phyloP scores from a whole-genome alignment of 495 filamentous ascomycete species.

The Barbatosphaeria neglecta region DNA sequence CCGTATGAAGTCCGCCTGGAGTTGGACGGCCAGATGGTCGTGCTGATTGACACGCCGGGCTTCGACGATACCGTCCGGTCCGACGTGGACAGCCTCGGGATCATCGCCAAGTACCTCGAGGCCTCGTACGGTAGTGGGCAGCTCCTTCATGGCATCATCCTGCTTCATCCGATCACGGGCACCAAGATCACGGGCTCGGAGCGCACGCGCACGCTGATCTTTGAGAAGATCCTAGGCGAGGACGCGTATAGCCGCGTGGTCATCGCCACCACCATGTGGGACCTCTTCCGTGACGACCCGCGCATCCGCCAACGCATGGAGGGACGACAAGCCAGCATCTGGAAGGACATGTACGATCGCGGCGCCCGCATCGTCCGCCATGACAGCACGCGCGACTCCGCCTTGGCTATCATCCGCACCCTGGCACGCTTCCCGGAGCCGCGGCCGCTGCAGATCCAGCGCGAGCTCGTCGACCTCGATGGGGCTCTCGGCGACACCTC shows the following conservation, averaged over 20 bases:
- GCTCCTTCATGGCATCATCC: slow-evolving; percentile 22
- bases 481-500: neutral
- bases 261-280: slow-evolving; percentile 33
- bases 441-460: slow-evolving; percentile 1
- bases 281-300: slow-evolving; percentile 8
- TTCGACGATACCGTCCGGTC: slow-evolving; percentile 36
- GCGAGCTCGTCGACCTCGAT: neutral
- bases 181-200: slow-evolving; percentile 21
- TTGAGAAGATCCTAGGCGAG: slow-evolving; percentile 29
- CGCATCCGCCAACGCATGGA: slow-evolving; percentile 8
- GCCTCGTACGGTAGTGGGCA: slow-evolving; percentile 12
- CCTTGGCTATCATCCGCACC: slow-evolving; percentile 3
- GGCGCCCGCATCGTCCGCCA: slow-evolving; percentile 11
- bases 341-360: slow-evolving; percentile 16
- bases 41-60: slow-evolving; percentile 38
- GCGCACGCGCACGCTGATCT: slow-evolving; percentile 24
- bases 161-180: slow-evolving; percentile 34
- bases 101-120: slow-evolving; percentile 21
- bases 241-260: slow-evolving; percentile 24
- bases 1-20: slow-evolving; percentile 2
- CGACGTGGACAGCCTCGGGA: slow-evolving; percentile 27
- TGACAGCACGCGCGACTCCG: slow-evolving; percentile 10
- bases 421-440: neutral
- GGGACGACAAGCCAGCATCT: slow-evolving; percentile 18
- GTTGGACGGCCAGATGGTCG: slow-evolving; percentile 11